phyloP scores from a whole-genome alignment of 495 filamentous ascomycete genomes.

The Aspergillus egyptiacus region DNA sequence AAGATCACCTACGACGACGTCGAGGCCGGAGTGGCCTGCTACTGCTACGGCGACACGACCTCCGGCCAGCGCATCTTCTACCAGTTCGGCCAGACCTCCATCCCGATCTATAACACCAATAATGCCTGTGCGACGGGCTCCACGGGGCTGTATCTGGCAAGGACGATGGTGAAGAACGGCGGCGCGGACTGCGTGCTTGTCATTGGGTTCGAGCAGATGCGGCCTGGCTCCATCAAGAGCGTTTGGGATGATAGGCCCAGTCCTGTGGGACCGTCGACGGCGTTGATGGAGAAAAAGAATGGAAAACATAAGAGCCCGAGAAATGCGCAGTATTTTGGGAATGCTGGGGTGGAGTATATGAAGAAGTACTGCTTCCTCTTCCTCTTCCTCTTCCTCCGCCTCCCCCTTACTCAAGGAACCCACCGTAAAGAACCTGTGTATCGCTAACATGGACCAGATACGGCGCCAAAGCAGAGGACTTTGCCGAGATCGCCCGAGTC shows the following conservation, averaged over 20 bases:
- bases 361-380: conserved; percentile 57
- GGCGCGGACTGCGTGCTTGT: conserved; percentile 82
- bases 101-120: conserved; percentile 95
- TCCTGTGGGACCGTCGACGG: conserved; percentile 60
- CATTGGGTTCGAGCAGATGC: conserved; percentile 98
- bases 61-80: conserved; percentile 97
- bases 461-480: conserved; percentile 77
- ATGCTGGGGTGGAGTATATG: conserved; percentile 94
- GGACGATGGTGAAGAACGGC: conserved; percentile 71
- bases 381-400: too few relatives aligned
- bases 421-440: too few relatives aligned
- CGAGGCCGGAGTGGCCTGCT: conserved; percentile 92
- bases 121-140: conserved; percentile 96
- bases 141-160: conserved; percentile 77
- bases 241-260: conserved; percentile 75
- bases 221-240: conserved; percentile 69
- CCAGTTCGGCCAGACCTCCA: conserved; percentile 94
- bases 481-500: conserved; percentile 87
- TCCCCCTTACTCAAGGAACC: too few relatives aligned
- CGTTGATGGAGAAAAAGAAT: conserved; percentile 76
- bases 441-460: conserved; percentile 46
- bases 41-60: conserved; percentile 92
- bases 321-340: conserved; percentile 91
- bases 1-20: conserved; percentile 96
- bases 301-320: conserved; percentile 74